Conservation (phyloP, 225 moss, liverwort and hornwort genomes). For the Pseudoscleropodium purum region DNA sequence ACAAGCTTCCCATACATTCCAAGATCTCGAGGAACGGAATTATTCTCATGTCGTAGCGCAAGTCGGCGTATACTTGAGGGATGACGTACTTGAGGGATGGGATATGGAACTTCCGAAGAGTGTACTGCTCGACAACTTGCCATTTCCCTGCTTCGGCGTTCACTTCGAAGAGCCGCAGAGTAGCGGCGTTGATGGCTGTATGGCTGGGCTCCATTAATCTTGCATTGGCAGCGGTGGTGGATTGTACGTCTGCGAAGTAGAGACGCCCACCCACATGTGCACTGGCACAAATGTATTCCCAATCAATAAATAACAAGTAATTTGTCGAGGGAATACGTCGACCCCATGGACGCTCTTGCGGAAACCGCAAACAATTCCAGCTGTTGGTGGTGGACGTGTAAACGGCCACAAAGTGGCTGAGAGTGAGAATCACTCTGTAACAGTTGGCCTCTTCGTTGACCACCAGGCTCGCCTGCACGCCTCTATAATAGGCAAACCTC, state of each 20-base stretch:
- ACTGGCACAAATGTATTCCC: not conserved
- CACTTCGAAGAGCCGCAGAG: not conserved
- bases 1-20: not conserved
- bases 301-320: accelerated
- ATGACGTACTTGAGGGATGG: not conserved
- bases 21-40: not conserved
- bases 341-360: not conserved
- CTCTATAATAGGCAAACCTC: accelerated
- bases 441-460: not conserved
- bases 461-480: not conserved
- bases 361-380: not conserved
- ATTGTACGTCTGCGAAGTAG: not conserved
- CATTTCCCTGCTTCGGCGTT: not conserved
- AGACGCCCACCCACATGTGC: not conserved
- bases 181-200: too few relatives aligned
- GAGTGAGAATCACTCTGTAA: not conserved
- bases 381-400: not conserved
- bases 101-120: not conserved
- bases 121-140: not conserved
- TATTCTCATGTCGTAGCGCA: not conserved
- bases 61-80: too few relatives aligned
- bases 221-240: accelerated
- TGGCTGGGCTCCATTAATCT: not conserved
- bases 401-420: not conserved
- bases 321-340: not conserved